Base-by-base conservation (phyloP, 495 filamentous ascomycete genomes). In the Aspergillus kassunensis region DNA sequence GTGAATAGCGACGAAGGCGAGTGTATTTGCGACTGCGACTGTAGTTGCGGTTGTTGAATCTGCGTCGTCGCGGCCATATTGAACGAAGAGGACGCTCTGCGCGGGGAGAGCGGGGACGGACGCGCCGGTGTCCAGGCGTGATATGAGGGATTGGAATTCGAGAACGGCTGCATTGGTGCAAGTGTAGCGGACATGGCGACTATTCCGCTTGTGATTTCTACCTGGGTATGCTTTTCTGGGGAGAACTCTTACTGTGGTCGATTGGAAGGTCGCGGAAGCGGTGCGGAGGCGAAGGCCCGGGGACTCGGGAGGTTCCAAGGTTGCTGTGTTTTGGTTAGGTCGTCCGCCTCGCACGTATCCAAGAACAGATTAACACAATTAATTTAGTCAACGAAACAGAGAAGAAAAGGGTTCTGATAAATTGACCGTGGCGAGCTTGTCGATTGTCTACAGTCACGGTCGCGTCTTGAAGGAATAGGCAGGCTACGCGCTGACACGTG, bases 41-140 rank as follows among this genome's bases (percentile, higher is more conserved):
- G 35, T 40, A 44, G 12, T 45, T 24, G 19, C 43, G 44, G 36
- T 53, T 42, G 35, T 16, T 49, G 44, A 31, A 29, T 33, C 24
- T 53, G 29, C 42, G 48, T 15, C 37, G 34, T 29, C n/a, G 49
- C 27, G 9, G 48, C 55, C 1, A 40, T 21, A 15, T 46, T 39
- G 23, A 46, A 34, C 1, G 40, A 27, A 37, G 44, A 41, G 33
- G 53, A 33, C 11, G 53, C 19, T 25, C 53, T 58, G 59, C 37
- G 67, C 54, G 54, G 63, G 45, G 60, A 65, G 76, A 83, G 64
- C 71, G 78, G 52, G 59, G 74, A 69, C 74, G 84, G 55, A 67
- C 78, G 62, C 64, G 72, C 36, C 71, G 73, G 68, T 72, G 80
- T 44, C 78, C 73, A 63, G 58, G 44, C 61, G 57, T 15, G 59